phyloP scores from a whole-genome alignment of 2,329 filamentous ascomycete species.

The Trichophyton simii region DNA sequence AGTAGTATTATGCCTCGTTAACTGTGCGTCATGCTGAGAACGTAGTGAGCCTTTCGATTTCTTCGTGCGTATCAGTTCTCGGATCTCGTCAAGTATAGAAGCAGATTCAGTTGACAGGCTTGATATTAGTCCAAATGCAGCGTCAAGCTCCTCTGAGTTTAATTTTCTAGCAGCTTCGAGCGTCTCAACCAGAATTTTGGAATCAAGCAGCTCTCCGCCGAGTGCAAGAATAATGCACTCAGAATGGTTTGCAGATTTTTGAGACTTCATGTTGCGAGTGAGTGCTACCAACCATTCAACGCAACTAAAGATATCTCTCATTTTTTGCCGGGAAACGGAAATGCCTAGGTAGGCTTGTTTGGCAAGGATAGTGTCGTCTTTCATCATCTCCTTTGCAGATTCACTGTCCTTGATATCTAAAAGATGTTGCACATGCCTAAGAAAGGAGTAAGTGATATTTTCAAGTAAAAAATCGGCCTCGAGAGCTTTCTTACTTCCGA shows the following conservation, averaged over 20 bases:
- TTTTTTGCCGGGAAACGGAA: conserved; percentile 25
- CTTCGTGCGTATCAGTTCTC: conserved; percentile 36
- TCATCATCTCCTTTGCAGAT: conserved; percentile 35
- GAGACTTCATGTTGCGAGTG: conserved; percentile 19
- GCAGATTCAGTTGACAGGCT: conserved; percentile 27
- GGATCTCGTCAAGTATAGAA: conserved; percentile 37
- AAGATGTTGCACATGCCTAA: conserved; percentile 31
- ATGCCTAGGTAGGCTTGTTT: conserved; percentile 30
- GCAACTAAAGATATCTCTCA: conserved; percentile 27
- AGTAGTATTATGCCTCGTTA: conserved; percentile 43
- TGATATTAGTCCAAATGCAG: conserved; percentile 29
- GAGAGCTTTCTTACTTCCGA: conserved; percentile 19
- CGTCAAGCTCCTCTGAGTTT: conserved; percentile 38
- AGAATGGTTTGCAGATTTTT: conserved; percentile 23
- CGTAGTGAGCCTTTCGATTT: conserved; percentile 44
- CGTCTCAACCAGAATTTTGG: conserved; percentile 40
- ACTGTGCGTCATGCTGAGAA: conserved; percentile 61
- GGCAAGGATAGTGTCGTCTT: conserved; percentile 39
- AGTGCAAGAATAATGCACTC: conserved; percentile 32
- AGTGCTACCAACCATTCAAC: conserved; percentile 20
- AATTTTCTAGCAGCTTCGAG: conserved; percentile 41
- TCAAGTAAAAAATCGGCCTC: background rate
- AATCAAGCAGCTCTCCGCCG: conserved; percentile 41
- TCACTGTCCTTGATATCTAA: conserved; percentile 26
- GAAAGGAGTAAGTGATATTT: conserved; percentile 12